Base-by-base conservation (phyloP, 2,329 filamentous ascomycete species). In the Apiospora pterosperma region DNA sequence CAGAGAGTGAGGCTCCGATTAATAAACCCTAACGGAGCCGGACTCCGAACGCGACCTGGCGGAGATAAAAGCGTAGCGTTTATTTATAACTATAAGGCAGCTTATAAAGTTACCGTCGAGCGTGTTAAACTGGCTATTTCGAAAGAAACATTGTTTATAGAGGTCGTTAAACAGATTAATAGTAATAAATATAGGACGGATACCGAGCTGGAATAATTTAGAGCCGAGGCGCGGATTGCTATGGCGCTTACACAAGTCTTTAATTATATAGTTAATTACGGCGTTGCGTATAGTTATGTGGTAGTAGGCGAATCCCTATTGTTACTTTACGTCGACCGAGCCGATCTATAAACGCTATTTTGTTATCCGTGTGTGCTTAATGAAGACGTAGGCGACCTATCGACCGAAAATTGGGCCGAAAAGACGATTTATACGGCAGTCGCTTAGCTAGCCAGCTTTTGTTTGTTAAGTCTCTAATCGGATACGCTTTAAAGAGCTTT, bases 251-350 rank as follows among this genome's bases (percentile, higher is more conserved):
- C 66, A 60, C 65, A 71, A 58, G 64, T 68, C 31, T 72, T 68
- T 36, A 42, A 72, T 59, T 68, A 68, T 16, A 72, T 72, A 67
- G 39, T 72, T 14, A 3, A 21, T 31, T 63, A 62, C 42, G 67
- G 63, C 41, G 59, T 74, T 36, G 62, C 66, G 59, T 75, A 72
- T 61, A 67, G 71, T 65, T 69, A 72, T 63, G 36, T 75, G 10
- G 62, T 67, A 64, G 69, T 69, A 36, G 71, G 72, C 52, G 64
- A 71, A 64, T 69, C 69, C 12, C 65, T 69, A 23, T 34, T 75
- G 34, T 69, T 75, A 42, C 71, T 75, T 67, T 64, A 64, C 41
- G 59, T 74, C 63, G 58, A 68, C 38, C 62, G 38, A 64, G 63
- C 36, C 64, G 64, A 65, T 38, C 64, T 36, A n/a, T 19, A 59